Evolutionary conservation across 257 asterid species (phyloP).

Genomic region (Solanum peruvianum): DNA sequence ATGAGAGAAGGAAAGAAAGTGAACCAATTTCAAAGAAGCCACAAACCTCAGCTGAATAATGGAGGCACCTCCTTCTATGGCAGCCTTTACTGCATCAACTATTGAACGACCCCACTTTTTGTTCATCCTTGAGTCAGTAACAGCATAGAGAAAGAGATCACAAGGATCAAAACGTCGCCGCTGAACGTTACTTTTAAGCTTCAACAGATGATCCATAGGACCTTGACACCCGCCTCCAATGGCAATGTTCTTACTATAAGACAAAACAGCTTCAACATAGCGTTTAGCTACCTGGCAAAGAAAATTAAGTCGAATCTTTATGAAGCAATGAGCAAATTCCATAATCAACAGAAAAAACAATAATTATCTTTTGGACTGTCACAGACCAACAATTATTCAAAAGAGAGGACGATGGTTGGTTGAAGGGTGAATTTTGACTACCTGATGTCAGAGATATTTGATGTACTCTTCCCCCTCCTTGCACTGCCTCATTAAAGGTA

Average conservation of each 20-base stretch:
- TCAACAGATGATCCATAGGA: constrained; percentile 81
- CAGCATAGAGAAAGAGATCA: constrained; percentile 79
- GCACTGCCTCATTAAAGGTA: not conserved
- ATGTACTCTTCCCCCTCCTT: not conserved
- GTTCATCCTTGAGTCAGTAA: constrained; percentile 93
- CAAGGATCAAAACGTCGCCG: constrained; percentile 50
- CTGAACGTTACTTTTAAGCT: constrained; percentile 38
- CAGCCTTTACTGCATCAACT: constrained; percentile 70
- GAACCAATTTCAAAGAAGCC: not conserved
- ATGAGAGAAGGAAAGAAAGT: not conserved
- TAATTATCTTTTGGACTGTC: not conserved
- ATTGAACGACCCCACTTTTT: constrained; percentile 73
- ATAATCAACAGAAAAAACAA: not conserved
- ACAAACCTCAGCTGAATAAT: constrained; percentile 81
- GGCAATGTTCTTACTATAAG: constrained; percentile 61
- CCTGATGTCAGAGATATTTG: not conserved
- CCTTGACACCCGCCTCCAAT: constrained; percentile 79
- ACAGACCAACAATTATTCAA: not conserved
- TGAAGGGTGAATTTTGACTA: not conserved
- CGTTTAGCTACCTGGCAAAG: constrained; percentile 66
- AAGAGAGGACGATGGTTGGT: not conserved
- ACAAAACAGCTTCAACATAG: constrained; percentile 64
- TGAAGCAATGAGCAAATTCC: not conserved
- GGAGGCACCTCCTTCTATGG: constrained; percentile 89
- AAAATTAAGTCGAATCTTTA: not conserved